Conservation (phyloP, 352 stramenopile genomes). For the Pythium phragmitis region DNA sequence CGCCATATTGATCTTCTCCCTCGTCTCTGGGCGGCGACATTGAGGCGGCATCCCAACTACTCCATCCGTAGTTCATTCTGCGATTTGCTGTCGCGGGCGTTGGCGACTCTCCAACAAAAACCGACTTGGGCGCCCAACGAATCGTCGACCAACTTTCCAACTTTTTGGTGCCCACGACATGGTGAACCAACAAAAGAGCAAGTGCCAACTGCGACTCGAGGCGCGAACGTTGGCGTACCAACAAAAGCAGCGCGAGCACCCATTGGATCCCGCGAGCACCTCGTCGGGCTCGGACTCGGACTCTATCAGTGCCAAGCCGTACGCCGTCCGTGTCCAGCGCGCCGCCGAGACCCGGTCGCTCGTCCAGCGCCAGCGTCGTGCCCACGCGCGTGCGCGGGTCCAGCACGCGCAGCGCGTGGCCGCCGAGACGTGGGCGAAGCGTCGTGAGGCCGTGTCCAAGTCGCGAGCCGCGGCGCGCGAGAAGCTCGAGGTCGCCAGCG, state of each 20-base stretch:
- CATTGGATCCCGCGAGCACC: not conserved
- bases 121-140: not conserved
- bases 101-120: not conserved
- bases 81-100: constrained; percentile 1
- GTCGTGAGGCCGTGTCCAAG: constrained; percentile 38
- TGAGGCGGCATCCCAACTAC: too few species aligned
- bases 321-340: constrained; percentile 38
- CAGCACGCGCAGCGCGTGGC: constrained; percentile 59
- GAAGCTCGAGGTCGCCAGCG: constrained; percentile 48
- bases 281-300: constrained; percentile 1
- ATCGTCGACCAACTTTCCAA: not conserved
- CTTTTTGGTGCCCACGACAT: constrained; percentile 23
- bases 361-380: constrained; percentile 39
- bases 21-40: not conserved
- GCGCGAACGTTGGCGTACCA: constrained; percentile 43
- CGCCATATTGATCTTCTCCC: not conserved
- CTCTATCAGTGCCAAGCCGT: constrained; percentile 24
- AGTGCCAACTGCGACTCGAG: constrained; percentile 70
- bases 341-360: constrained; percentile 48
- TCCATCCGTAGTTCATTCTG: not conserved
- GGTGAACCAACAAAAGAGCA: constrained; percentile 58
- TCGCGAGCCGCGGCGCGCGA: constrained; percentile 35
- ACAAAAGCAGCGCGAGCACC: constrained; percentile 15
- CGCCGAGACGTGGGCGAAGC: constrained; percentile 47
- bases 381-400: constrained; percentile 45